phyloP scores from a whole-genome alignment of 2,329 filamentous ascomycete genomes.

The Cladophialophora carrionii region DNA sequence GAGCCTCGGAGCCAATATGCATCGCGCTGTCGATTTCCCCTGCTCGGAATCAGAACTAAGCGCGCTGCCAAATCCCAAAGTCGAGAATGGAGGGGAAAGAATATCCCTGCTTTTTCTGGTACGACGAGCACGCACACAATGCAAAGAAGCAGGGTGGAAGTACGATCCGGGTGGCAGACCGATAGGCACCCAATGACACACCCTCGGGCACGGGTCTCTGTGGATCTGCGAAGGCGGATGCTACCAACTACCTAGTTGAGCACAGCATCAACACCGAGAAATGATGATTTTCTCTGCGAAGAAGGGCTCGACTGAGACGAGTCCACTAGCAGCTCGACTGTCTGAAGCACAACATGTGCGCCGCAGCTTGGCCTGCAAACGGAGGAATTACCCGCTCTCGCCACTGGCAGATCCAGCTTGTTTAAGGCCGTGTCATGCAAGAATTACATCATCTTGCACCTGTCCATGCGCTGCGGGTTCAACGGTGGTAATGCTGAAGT shows the following conservation, averaged over 20 bases:
- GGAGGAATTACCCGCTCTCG: background rate
- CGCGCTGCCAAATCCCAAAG: background rate
- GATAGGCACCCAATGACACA: background rate
- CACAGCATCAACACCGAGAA: background rate
- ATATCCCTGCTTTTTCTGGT: background rate
- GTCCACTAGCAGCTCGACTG: background rate
- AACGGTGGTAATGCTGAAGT: background rate
- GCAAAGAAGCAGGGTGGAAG: background rate
- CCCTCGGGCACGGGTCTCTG: background rate
- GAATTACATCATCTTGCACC: background rate
- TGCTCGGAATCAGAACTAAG: background rate
- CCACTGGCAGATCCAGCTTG: background rate
- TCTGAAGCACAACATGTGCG: conserved; percentile 1
- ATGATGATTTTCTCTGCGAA: background rate
- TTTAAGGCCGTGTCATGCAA: background rate
- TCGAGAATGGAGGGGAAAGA: background rate
- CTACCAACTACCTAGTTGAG: background rate
- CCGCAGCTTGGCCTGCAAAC: background rate
- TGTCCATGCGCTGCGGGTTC: background rate
- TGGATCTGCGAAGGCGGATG: background rate
- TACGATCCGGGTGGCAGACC: background rate
- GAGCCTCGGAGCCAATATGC: conserved; percentile 1
- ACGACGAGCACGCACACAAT: background rate
- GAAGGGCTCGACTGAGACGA: background rate
- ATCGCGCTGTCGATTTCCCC: background rate